Evolutionary conservation across 192 early-diverging fungal genomes (phyloP).

Genomic region (Podila epicladia): DNA sequence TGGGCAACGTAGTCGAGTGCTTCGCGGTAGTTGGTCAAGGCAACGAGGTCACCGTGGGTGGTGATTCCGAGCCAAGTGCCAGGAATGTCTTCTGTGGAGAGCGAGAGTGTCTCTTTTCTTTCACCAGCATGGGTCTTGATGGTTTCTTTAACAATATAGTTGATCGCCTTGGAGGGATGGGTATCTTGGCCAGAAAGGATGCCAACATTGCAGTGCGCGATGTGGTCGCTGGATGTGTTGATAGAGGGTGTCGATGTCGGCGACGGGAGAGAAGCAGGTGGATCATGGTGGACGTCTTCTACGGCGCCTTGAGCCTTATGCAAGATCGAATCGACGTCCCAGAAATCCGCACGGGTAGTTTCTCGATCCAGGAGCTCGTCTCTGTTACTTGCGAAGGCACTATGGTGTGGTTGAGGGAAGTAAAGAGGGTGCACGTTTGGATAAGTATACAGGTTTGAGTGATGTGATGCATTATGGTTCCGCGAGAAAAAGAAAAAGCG

Average conservation of each 20-base stretch:
- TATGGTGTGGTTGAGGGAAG: conserved; percentile 13
- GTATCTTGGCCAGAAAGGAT: conserved; percentile 57
- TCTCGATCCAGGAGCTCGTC: conserved; percentile 56
- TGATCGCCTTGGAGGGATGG: conserved; percentile 14
- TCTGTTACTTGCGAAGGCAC: conserved; percentile 60
- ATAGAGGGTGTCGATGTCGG: no score
- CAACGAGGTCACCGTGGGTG: conserved; percentile 53
- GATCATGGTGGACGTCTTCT: neutral
- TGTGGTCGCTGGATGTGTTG: neutral
- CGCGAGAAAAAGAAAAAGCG: neutral
- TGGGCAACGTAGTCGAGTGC: conserved; percentile 5
- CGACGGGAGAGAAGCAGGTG: neutral
- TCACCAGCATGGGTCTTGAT: neutral
- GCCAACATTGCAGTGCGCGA: conserved; percentile 9
- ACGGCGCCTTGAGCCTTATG: conserved; percentile 1
- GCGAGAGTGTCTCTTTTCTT: neutral
- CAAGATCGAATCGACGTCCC: conserved; percentile 42
- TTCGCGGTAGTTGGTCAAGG: conserved; percentile 61
- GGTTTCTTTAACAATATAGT: conserved; percentile 27
- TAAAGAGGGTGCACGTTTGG: neutral
- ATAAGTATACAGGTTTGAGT: neutral
- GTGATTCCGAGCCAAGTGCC: conserved; percentile 64
- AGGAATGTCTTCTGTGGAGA: conserved; percentile 26
- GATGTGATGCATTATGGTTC: neutral
- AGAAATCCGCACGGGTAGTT: conserved; percentile 53